Base-by-base conservation (phyloP, 2,329 filamentous ascomycete genomes). In the Aureobasidium zeae region DNA sequence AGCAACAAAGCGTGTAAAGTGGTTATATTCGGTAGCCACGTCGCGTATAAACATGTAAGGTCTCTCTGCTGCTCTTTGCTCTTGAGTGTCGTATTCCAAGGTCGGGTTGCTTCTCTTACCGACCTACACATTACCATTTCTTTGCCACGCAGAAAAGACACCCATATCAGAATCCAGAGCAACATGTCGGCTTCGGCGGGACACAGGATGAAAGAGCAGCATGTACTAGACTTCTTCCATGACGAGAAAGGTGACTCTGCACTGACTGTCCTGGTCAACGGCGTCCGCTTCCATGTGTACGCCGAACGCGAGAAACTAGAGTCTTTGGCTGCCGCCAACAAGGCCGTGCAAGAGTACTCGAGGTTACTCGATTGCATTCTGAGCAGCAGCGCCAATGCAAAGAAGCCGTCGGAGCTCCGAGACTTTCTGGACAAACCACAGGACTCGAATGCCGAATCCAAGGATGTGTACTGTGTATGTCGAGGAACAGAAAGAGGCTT, bases 271-370 rank as follows among this genome's bases (percentile, higher is more conserved):
- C 46, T 55, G n/a, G 49, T 54, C 20, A 52, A 57, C 41, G 50
- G 53, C n/a, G 46, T 52, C 5, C 53, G 58, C 7, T 60, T 58
- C 19, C 59, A 63, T 48, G 48, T 59, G 33, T 56, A 58, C 30
- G 55, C 55, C n/a, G 55, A 60, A 12, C 44, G 48, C 2, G 44
- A 49, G 13, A 46, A 52, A 11, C 44, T 60, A 10, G 36, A 52
- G 31, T 49, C 49, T 44, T 37, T 50, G 17, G 46, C 31, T 21
- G 17, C 17, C 5, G 13, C 30, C 19, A 12, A 22, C n/a, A 49
- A 51, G 4, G 35, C 51, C 13, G 48, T 49, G 19, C 26, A 50
- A 21, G 39, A 54, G 19, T 59, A 58, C 34, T 41, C 49, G 5
- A 44, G 48, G 16, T 47, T 59, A 11, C 35, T 60, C 31, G 22